phyloP scores from a whole-genome alignment of 306 rosid species.

The Aeschynomene evenia region DNA sequence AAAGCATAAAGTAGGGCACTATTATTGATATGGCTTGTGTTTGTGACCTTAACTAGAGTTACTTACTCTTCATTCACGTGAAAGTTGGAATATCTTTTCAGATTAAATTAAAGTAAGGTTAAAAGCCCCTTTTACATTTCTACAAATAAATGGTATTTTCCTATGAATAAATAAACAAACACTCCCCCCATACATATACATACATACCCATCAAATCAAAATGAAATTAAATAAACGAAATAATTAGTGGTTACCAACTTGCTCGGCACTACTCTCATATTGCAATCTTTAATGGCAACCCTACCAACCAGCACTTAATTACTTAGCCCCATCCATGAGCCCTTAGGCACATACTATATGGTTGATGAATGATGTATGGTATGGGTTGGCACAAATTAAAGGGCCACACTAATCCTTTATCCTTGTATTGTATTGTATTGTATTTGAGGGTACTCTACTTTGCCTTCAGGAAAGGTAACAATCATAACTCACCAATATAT shows the following conservation, averaged over 20 bases:
- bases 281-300: constrained; percentile 31
- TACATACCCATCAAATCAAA: constrained; percentile 10
- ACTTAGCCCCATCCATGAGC: constrained; percentile 28
- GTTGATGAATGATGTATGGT: no score
- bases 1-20: background rate
- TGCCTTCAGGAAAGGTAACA: constrained; percentile 43
- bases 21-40: background rate
- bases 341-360: constrained; percentile 4
- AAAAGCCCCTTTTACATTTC: background rate
- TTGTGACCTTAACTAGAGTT: constrained; percentile 9
- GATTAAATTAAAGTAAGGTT: constrained; percentile 11
- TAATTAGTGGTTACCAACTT: constrained; percentile 33
- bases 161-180: background rate
- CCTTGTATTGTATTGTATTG: no score
- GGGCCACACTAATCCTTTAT: constrained; percentile 21
- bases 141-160: constrained; percentile 17
- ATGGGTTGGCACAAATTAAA: constrained; percentile 40
- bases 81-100: background rate
- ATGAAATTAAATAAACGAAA: no score
- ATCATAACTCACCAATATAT: constrained; percentile 28
- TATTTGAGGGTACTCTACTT: constrained; percentile 19
- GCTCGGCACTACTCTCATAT: constrained; percentile 23
- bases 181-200: background rate
- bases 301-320: constrained; percentile 33
- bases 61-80: constrained; percentile 7